Percentiles rank a stretch among this genome's conserved stretches.
These are phyloP conservation scores for Capronia americana DNA, from an alignment of 2,329 filamentous ascomycete species.

Conservation along the genomic window DNA sequence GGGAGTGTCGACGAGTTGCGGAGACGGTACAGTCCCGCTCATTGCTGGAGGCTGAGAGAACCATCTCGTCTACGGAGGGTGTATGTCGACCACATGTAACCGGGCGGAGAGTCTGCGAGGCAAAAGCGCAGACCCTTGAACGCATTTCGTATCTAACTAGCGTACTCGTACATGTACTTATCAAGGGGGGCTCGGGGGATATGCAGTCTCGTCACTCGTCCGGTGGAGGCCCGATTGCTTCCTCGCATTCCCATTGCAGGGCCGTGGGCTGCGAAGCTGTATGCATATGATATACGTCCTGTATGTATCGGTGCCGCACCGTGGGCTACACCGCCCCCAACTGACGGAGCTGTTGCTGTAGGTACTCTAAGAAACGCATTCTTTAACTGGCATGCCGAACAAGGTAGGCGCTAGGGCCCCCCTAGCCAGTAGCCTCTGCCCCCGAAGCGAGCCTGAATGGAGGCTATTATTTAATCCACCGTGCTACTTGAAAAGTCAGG, in stretches of 20 bases:
- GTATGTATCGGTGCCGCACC: background rate
- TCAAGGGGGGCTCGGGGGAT: background rate
- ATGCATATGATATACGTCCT: background rate
- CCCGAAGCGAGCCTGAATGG: background rate
- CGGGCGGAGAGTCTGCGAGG: no score
- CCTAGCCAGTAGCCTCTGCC: background rate
- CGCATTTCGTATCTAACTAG: no score
- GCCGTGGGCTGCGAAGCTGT: background rate
- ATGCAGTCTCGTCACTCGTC: background rate
- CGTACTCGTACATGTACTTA: no score
- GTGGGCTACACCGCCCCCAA: no score
- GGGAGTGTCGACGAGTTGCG: background rate
- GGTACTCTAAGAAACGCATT: no score
- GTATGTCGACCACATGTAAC: no score
- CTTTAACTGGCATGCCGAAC: background rate
- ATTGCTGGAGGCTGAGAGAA: background rate
- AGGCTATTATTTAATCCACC: conserved; percentile 2
- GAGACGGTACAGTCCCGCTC: no score
- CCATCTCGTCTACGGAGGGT: no score
- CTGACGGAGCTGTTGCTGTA: background rate
- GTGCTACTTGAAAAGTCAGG: background rate
- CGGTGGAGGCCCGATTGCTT: background rate
- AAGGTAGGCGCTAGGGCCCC: no score
- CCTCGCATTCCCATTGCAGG: background rate
- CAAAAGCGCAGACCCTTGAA: no score